Conservation (phyloP, 1,284 basidiomycete genomes). For the Chiua sp. region DNA sequence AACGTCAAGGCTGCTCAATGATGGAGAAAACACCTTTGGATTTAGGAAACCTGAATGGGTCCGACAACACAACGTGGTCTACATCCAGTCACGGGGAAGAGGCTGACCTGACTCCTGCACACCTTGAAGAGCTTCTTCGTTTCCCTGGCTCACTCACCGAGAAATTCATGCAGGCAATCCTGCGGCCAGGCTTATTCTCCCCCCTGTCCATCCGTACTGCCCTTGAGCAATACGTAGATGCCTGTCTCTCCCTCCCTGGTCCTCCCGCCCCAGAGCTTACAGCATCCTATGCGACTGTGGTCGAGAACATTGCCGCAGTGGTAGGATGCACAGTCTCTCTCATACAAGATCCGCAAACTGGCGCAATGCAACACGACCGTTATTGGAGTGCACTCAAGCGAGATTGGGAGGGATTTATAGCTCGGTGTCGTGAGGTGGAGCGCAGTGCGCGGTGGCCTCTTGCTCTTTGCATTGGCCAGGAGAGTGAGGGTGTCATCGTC, state of each 20-base stretch:
- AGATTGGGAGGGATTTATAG: slow-evolving; percentile 94
- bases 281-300: slow-evolving; percentile 67
- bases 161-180: slow-evolving; percentile 81
- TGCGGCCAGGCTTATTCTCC: slow-evolving; percentile 90
- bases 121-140: slow-evolving; percentile 83
- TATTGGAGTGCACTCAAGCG: slow-evolving; percentile 86
- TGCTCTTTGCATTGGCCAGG: slow-evolving; percentile 59
- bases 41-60: slow-evolving; percentile 41
- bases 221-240: slow-evolving; percentile 80
- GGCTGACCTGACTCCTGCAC: slow-evolving; percentile 81
- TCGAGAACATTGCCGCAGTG: slow-evolving; percentile 80
- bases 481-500: slow-evolving; percentile 59
- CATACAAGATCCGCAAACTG: slow-evolving; percentile 76
- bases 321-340: slow-evolving; percentile 86
- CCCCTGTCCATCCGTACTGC: slow-evolving; percentile 79
- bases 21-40: slow-evolving; percentile 61
- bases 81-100: slow-evolving; percentile 63
- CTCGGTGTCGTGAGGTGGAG: slow-evolving; percentile 87
- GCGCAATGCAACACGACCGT: slow-evolving; percentile 75
- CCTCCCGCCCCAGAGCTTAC: slow-evolving; percentile 56
- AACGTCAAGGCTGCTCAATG: slow-evolving; percentile 75
- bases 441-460: slow-evolving; percentile 86
- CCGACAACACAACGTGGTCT: slow-evolving; percentile 52
- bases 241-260: slow-evolving; percentile 70
- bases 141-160: slow-evolving; percentile 74